phyloP scores from a whole-genome alignment of 352 stramenopile species.

The Plasmopara muralis region DNA sequence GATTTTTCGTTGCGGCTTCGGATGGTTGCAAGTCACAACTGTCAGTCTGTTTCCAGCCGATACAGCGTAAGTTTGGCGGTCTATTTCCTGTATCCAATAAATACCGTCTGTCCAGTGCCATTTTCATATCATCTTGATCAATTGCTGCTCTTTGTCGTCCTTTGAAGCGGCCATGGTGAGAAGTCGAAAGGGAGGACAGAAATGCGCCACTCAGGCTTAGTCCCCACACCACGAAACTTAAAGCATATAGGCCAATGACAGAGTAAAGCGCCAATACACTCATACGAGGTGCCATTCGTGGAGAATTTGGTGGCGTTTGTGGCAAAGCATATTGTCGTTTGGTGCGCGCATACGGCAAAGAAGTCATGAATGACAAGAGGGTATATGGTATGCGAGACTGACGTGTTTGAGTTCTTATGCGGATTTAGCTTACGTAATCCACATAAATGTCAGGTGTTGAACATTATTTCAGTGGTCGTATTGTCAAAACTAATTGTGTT shows the following conservation, averaged over 20 bases:
- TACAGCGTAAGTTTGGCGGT: conserved; percentile 28
- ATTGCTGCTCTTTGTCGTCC: conserved; percentile 8
- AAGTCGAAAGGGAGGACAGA: conserved; percentile 4
- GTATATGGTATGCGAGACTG: neutral
- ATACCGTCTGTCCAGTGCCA: neutral
- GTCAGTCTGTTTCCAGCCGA: conserved; percentile 45
- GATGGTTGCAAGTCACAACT: conserved; percentile 28
- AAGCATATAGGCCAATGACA: conserved; percentile 19
- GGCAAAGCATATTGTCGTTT: conserved; percentile 2
- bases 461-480: neutral
- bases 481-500: too few relatives aligned
- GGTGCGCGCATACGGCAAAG: neutral
- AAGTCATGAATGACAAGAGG: neutral
- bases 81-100: conserved; percentile 9
- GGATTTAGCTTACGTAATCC: too few relatives aligned
- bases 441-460: too few relatives aligned
- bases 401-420: too few relatives aligned
- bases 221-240: conserved; percentile 25
- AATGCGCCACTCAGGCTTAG: conserved; percentile 13
- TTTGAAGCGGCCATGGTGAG: conserved; percentile 2
- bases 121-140: neutral
- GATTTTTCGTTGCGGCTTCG: conserved; percentile 26
- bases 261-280: conserved; percentile 22
- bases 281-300: conserved; percentile 12
- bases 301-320: conserved; percentile 12